Percentiles rank a stretch among this genome's conserved stretches.
phyloP scores from a whole-genome alignment of 176 grass and related monocot species.

The Phoenix roebelenii region DNA sequence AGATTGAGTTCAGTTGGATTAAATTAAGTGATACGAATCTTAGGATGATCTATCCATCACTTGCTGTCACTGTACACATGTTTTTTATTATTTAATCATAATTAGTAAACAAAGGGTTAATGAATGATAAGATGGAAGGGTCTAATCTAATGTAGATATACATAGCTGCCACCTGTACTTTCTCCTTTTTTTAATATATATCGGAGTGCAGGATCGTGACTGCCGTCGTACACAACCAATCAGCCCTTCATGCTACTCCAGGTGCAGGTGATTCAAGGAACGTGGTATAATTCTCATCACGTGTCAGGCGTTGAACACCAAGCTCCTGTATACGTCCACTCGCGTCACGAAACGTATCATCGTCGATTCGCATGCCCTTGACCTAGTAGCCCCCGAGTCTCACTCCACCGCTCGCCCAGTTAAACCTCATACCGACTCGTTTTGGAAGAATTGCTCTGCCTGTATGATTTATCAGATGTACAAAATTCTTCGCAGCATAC shows the following conservation, averaged over 20 bases:
- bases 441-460: no score
- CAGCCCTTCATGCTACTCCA: background rate
- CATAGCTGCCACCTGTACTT: constrained; percentile 18
- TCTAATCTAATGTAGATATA: background rate
- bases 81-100: constrained; percentile 64
- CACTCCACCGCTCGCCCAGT: no score
- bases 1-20: constrained; percentile 16
- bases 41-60: constrained; percentile 65
- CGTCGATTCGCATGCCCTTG: no score
- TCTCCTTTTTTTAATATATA: constrained; percentile 7
- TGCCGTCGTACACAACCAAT: constrained; percentile 28
- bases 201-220: constrained; percentile 13
- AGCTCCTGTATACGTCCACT: no score
- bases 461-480: no score
- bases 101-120: constrained; percentile 9
- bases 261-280: background rate
- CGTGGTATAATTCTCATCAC: background rate
- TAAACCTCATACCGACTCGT: no score
- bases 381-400: no score
- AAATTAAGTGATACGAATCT: constrained; percentile 83
- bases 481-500: no score
- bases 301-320: background rate
- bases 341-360: no score
- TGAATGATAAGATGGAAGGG: no score
- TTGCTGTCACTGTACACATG: constrained; percentile 42